Evolutionary conservation across 148 eudicot species (phyloP), one percentile per base, ranked within the genome.

Genomic region (Nepenthes gracilis): DNA sequence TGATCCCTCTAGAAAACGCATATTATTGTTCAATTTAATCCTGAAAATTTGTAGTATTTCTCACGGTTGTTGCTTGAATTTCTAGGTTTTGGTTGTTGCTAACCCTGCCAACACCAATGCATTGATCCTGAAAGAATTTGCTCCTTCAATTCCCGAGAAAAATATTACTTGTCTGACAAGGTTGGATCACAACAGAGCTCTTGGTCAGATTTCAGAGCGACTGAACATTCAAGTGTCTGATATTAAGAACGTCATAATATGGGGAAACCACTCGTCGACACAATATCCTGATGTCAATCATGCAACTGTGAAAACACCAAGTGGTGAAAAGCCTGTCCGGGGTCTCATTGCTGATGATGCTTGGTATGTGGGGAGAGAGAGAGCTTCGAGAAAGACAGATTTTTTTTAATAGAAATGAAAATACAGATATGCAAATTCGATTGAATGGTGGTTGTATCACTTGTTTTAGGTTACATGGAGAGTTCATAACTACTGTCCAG

Each of bases 21-120:
- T 23, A 23, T 23, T 23, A 0, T 23, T 23, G 23, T 35, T 40
- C 8, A 40, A 40, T 40, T 8, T 14, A 10, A 12, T 38, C 2
- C 11, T 38, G 36, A 40, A 40, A 1, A 34, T 23, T 0, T 57
- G 23, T 23, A 23, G 23, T 23, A 50, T 57, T 54, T 62, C 9
- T 45, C 35, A 14, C 36, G 12, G 33, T 61, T 58, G 11, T 51
- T 62, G 12, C 38, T 10, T 59, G 49, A 38, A 65, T 34, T 5
- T 40, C 60, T 62, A 93, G 98, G 98, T 93, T 64, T 73, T 93
- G 94, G 98, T 93, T 66, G 96, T 93, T 77, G 98, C 98, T 56
- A 93, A 93, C 74, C 98, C 98, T 38, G 98, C 98, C 75, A 93
- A 93, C 80, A 93, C 98, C 75, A 93, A 93, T 55, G 98, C 98